A percentile compares a stretch with the other conserved stretches of the same genome.
phyloP scores from a whole-genome alignment of 495 filamentous ascomycete genomes.

The Hypomontagnella monticulosa region DNA sequence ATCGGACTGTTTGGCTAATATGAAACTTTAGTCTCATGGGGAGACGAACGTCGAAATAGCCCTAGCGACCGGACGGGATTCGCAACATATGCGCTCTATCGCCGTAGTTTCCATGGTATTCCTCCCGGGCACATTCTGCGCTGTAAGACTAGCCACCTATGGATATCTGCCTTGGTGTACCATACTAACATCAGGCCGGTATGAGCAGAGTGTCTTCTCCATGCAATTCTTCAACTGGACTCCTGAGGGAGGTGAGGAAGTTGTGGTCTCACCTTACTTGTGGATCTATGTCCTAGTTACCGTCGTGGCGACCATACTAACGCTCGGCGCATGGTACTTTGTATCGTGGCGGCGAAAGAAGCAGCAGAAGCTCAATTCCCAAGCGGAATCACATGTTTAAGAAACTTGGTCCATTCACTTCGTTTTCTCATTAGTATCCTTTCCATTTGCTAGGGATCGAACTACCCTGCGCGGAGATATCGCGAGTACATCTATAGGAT shows the following conservation, averaged over 20 bases:
- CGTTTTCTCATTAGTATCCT: too few species aligned
- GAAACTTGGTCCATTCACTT: neutral
- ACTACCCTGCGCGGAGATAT: too few species aligned
- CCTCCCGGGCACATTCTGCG: constrained; percentile 54
- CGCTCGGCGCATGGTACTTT: constrained; percentile 14
- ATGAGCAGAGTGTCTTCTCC: constrained; percentile 23
- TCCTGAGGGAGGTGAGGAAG: neutral
- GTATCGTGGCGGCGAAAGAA: neutral
- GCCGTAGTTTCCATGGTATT: constrained; percentile 53
- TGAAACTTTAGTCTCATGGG: constrained; percentile 22
- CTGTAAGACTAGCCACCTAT: constrained; percentile 6
- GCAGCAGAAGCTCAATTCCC: neutral
- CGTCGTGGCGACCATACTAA: constrained; percentile 2
- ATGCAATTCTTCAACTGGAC: constrained; percentile 38
- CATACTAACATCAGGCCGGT: neutral
- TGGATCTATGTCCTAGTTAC: constrained; percentile 29
- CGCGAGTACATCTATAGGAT: too few species aligned
- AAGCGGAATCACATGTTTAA: neutral
- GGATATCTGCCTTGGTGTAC: neutral
- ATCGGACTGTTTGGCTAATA: constrained; percentile 3
- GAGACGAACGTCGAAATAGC: constrained; percentile 45
- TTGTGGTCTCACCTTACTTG: constrained; percentile 18
- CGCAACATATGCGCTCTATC: constrained; percentile 44
- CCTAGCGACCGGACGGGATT: constrained; percentile 33
- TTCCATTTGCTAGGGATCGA: too few species aligned